These are phyloP conservation scores for Suillus fuscotomentosus DNA, from an alignment of 768 basidiomycete genomes.

Conservation along the genomic window DNA sequence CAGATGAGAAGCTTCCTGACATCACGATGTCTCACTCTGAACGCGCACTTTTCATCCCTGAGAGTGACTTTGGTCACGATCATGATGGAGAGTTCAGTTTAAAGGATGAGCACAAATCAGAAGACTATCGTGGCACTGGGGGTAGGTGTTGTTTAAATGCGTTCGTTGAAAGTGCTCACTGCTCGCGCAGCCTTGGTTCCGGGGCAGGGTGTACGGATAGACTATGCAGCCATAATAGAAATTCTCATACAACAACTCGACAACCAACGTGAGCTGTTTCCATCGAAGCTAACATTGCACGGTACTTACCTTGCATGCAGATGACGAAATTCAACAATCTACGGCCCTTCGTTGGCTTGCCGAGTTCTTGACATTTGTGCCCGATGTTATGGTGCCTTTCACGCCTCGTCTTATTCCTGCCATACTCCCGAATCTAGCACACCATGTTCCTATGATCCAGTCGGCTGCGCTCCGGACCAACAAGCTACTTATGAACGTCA, in stretches of 20 bases:
- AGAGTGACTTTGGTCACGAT: slow-evolving; percentile 40
- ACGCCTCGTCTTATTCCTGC: slow-evolving; percentile 91
- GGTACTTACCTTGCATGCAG: slow-evolving; percentile 27
- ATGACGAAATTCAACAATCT: slow-evolving; percentile 93
- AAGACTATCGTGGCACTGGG: slow-evolving; percentile 64
- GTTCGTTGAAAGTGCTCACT: slow-evolving; percentile 9
- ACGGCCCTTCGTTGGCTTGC: slow-evolving; percentile 93
- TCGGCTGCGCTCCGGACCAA: slow-evolving; percentile 85
- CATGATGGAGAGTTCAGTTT: slow-evolving; percentile 39
- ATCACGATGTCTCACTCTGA: slow-evolving; percentile 58
- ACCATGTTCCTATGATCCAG: slow-evolving; percentile 87
- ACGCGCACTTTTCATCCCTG: slow-evolving; percentile 51
- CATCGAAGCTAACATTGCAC: slow-evolving; percentile 5
- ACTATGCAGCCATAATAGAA: slow-evolving; percentile 90
- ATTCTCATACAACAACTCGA: slow-evolving; percentile 88
- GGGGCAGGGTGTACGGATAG: slow-evolving; percentile 90
- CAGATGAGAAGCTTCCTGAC: slow-evolving; percentile 56
- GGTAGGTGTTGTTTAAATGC: slow-evolving; percentile 38
- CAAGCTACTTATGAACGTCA: slow-evolving; percentile 77
- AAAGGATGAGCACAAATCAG: slow-evolving; percentile 46
- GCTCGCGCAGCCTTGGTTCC: slow-evolving; percentile 72
- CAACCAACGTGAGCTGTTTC: slow-evolving; percentile 63
- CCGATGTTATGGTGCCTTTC: slow-evolving; percentile 92
- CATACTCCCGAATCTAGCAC: slow-evolving; percentile 92
- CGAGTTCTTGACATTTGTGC: slow-evolving; percentile 83